Percentiles rank a stretch among this genome's conserved stretches.
Evolutionary conservation across 2,329 filamentous ascomycete genomes (phyloP).

Genomic region (Cladophialophora chaetospira): DNA sequence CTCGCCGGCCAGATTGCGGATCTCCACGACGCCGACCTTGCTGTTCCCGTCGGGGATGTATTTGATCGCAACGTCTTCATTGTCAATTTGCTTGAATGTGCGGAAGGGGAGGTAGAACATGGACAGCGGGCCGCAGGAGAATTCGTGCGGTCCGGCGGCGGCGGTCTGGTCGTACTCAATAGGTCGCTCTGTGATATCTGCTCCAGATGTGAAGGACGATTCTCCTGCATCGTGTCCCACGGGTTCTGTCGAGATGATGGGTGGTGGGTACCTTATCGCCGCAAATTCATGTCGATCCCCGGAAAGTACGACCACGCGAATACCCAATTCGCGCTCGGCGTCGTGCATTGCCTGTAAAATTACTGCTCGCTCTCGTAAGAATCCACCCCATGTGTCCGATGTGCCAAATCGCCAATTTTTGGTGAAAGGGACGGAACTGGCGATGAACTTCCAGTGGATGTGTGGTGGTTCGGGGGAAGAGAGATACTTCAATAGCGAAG

Average conservation of each 20-base stretch:
- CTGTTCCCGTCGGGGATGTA: constrained; percentile 80
- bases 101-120: constrained; percentile 90
- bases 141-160: constrained; percentile 69
- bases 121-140: constrained; percentile 84
- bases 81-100: constrained; percentile 79
- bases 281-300: constrained; percentile 98
- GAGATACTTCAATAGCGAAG: constrained; percentile 78
- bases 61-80: constrained; percentile 81
- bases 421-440: constrained; percentile 89
- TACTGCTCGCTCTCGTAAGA: constrained; percentile 73
- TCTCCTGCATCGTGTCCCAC: neutral
- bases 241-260: constrained; percentile 30
- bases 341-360: constrained; percentile 94
- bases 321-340: constrained; percentile 66
- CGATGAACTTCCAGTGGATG: constrained; percentile 90
- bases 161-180: constrained; percentile 30
- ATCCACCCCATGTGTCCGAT: constrained; percentile 92
- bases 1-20: constrained; percentile 52
- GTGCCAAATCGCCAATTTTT: constrained; percentile 94
- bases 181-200: neutral
- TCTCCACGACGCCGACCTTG: constrained; percentile 83
- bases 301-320: constrained; percentile 79
- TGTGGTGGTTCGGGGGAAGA: constrained; percentile 70
- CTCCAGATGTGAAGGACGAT: constrained; percentile 27
- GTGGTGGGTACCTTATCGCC: constrained; percentile 71